Evolutionary conservation across 345 rosid genomes (phyloP).

Genomic region (Lumnitzera littorea): DNA sequence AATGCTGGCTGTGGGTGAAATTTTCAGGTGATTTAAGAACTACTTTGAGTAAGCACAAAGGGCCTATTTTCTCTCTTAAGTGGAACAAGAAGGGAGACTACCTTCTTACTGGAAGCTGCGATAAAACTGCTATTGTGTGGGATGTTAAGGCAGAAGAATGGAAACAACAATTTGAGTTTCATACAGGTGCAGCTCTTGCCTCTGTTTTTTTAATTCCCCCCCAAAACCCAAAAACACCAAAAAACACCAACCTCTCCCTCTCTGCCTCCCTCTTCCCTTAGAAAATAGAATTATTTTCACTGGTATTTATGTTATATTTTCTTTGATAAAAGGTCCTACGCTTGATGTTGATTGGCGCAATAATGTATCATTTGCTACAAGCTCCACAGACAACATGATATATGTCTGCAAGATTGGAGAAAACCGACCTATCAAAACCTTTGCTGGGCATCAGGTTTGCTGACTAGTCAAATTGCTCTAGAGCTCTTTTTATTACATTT

Average conservation of each 20-base stretch:
- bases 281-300: background rate
- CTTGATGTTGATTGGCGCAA: constrained; percentile 99
- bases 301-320: constrained; percentile 9
- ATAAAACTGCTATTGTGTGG: constrained; percentile 97
- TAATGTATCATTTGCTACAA: constrained; percentile 92
- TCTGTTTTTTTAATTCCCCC: background rate
- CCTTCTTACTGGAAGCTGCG: constrained; percentile 97
- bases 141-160: constrained; percentile 92
- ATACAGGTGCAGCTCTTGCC: constrained; percentile 42
- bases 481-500: background rate
- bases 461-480: constrained; percentile 8
- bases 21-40: constrained; percentile 70
- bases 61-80: constrained; percentile 95
- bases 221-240: too few relatives aligned
- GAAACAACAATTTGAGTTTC: constrained; percentile 94
- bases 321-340: constrained; percentile 59
- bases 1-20: constrained; percentile 6
- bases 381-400: constrained; percentile 90
- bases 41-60: constrained; percentile 89
- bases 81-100: constrained; percentile 99
- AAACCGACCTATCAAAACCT: constrained; percentile 58
- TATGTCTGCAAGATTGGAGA: constrained; percentile 95
- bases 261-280: background rate
- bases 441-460: constrained; percentile 90
- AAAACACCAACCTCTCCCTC: too few relatives aligned